Conservation (phyloP, 1,139 yeast species). For the Yamadazyma jaroonii region DNA sequence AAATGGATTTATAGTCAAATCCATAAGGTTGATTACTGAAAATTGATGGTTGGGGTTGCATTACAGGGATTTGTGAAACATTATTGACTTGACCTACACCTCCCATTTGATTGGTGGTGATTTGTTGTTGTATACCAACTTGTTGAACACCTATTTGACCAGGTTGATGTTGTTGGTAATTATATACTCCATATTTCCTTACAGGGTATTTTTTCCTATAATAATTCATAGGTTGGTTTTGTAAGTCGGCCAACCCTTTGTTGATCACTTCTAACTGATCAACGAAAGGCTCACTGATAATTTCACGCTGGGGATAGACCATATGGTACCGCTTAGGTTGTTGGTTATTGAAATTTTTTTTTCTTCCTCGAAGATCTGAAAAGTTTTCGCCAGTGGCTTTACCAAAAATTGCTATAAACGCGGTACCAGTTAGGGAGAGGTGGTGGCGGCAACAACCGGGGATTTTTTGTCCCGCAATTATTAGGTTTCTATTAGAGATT, state of each 20-base stretch:
- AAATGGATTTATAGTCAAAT: neutral
- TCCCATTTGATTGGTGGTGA: no score
- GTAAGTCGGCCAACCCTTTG: conserved; percentile 28
- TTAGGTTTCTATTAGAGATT: no score
- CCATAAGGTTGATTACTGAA: neutral
- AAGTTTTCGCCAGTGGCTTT: neutral
- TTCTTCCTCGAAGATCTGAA: neutral
- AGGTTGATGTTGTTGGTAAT: neutral
- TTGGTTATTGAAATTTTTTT: neutral
- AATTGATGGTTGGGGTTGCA: neutral
- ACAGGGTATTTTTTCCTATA: conserved; percentile 7
- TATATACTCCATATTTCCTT: neutral
- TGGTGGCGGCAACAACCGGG: no score
- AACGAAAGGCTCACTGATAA: conserved; percentile 30
- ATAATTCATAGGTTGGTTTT: conserved; percentile 26
- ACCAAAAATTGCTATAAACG: no score
- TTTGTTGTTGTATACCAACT: no score
- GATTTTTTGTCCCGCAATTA: no score
- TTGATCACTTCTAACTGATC: conserved; percentile 33
- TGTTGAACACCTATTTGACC: neutral
- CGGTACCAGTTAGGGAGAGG: no score
- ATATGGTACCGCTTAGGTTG: conserved; percentile 1
- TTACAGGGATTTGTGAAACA: no score
- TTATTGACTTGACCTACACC: no score
- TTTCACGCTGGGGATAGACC: conserved; percentile 21